Conservation (phyloP, 2,329 filamentous ascomycete genomes). For the Cladobotryum mycophilum region DNA sequence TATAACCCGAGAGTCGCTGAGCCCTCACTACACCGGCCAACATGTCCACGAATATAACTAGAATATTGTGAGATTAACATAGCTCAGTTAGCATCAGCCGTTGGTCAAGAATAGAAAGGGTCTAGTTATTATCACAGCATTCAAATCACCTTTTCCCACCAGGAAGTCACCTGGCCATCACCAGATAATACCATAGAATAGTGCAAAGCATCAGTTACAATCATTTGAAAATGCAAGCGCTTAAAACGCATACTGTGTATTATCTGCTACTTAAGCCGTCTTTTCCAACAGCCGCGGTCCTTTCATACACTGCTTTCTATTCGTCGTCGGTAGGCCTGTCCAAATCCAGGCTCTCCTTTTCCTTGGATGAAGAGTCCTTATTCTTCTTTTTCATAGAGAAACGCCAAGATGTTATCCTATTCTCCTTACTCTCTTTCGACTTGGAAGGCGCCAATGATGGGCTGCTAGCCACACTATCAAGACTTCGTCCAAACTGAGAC, state of each 20-base stretch:
- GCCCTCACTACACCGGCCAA: no score
- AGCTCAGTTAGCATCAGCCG: no score
- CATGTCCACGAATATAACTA: no score
- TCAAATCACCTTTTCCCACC: no score
- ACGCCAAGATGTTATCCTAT: constrained; percentile 47
- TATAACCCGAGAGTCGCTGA: not conserved
- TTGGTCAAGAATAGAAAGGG: no score
- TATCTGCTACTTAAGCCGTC: not conserved
- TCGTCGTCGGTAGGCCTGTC: constrained; percentile 34
- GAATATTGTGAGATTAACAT: no score
- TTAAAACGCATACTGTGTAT: not conserved
- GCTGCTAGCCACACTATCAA: constrained; percentile 51
- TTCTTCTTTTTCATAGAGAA: constrained; percentile 57
- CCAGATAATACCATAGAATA: no score
- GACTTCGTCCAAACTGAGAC: constrained; percentile 41
- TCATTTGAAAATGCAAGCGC: no score
- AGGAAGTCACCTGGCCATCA: no score
- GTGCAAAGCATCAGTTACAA: no score
- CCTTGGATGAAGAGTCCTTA: constrained; percentile 37
- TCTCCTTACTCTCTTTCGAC: constrained; percentile 40
- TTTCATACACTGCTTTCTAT: constrained; percentile 1
- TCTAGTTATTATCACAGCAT: no score
- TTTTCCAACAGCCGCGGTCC: no score
- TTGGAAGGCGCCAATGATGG: constrained; percentile 48
- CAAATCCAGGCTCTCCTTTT: constrained; percentile 49